A percentile compares a stretch with the other conserved stretches of the same genome.
These are phyloP conservation scores for Gastrodia elata DNA, from an alignment of 106 monocot species.

Conservation along the genomic window DNA sequence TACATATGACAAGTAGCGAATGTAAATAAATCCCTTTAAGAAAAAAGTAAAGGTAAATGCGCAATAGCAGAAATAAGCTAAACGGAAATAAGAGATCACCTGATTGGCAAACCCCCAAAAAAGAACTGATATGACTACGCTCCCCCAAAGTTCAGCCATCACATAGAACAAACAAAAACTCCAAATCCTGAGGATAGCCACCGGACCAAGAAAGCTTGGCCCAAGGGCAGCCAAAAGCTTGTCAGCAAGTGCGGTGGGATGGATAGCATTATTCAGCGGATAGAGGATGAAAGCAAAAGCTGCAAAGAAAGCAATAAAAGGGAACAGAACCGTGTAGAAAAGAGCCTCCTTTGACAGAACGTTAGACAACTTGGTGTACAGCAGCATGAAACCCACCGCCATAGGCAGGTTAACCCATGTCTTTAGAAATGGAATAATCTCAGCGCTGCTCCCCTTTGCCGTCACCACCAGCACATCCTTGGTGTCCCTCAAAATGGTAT, in stretches of 20 bases:
- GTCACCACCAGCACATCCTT: slow-evolving; percentile 95
- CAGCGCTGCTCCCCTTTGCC: slow-evolving; percentile 91
- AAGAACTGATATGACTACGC: slow-evolving; percentile 93
- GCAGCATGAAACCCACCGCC: slow-evolving; percentile 92
- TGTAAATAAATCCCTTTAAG: background rate
- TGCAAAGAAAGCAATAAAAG: slow-evolving; percentile 87
- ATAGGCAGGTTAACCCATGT: slow-evolving; percentile 96
- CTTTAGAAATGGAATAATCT: slow-evolving; percentile 95
- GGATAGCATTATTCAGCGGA: slow-evolving; percentile 61
- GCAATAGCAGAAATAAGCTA: background rate
- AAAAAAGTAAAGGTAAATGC: background rate
- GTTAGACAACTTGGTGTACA: slow-evolving; percentile 90
- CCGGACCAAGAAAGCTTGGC: slow-evolving; percentile 75
- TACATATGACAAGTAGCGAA: too few species aligned
- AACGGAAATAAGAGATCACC: slow-evolving; percentile 28
- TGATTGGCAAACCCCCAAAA: slow-evolving; percentile 99
- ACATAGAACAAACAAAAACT: slow-evolving; percentile 96
- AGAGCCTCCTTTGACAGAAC: slow-evolving; percentile 90
- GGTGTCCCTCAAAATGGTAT: slow-evolving; percentile 86
- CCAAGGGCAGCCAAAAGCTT: slow-evolving; percentile 61
- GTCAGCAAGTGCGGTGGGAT: slow-evolving; percentile 79
- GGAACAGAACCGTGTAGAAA: slow-evolving; percentile 78
- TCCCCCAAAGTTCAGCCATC: slow-evolving; percentile 98
- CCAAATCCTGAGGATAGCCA: slow-evolving; percentile 93
- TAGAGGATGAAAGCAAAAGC: slow-evolving; percentile 78